phyloP scores from a whole-genome alignment of 768 basidiomycete species.

The Sistotremastrum suecicum region DNA sequence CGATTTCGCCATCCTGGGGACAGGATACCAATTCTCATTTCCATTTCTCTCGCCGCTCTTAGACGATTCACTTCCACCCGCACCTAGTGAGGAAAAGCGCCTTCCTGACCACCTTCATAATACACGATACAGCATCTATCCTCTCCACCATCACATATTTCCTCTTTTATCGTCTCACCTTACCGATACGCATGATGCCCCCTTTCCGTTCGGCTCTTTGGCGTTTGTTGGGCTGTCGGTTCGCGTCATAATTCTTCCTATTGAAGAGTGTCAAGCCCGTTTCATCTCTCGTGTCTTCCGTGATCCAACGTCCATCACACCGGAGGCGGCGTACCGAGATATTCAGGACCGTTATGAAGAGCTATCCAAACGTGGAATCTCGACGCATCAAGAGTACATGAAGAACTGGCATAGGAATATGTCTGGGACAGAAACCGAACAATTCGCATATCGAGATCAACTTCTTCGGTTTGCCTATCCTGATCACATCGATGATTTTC shows the following conservation, averaged over 20 bases:
- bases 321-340: slow-evolving; percentile 30
- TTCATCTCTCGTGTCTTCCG: slow-evolving; percentile 43
- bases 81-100: slow-evolving; percentile 25
- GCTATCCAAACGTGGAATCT: slow-evolving; percentile 16
- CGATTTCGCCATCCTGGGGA: slow-evolving; percentile 58
- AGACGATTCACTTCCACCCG: slow-evolving; percentile 22
- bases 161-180: slow-evolving; percentile 26
- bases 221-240: slow-evolving; percentile 53
- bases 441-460: slow-evolving; percentile 55
- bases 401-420: slow-evolving; percentile 30
- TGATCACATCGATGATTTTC: slow-evolving; percentile 13
- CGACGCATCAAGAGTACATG: slow-evolving; percentile 12
- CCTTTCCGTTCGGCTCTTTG: slow-evolving; percentile 33
- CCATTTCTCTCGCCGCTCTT: slow-evolving; percentile 41
- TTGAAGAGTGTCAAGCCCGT: slow-evolving; percentile 66
- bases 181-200: slow-evolving; percentile 5
- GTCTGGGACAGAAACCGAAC: slow-evolving; percentile 42
- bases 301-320: slow-evolving; percentile 35
- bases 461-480: slow-evolving; percentile 34
- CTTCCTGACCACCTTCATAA: slow-evolving; percentile 42
- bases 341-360: slow-evolving; percentile 34
- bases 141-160: slow-evolving; percentile 57
- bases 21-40: slow-evolving; percentile 54
- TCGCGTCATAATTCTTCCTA: slow-evolving; percentile 56
- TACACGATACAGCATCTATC: slow-evolving; percentile 53